phyloP scores from a whole-genome alignment of 106 monocot genomes.

The Allium fistulosum region DNA sequence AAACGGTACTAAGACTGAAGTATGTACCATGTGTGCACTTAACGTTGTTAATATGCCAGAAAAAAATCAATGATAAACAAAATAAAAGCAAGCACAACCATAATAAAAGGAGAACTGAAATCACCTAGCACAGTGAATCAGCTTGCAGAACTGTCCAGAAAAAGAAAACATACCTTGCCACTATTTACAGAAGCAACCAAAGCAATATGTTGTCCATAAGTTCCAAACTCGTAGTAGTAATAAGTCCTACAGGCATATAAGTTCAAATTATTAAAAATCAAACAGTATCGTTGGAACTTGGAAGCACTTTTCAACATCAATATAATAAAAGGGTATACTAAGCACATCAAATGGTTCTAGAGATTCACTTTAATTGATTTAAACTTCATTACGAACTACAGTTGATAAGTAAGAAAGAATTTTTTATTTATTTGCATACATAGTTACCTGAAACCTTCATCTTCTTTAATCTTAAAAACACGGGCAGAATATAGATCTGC shows the following conservation, averaged over 20 bases:
- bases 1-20: too few relatives aligned
- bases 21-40: too few relatives aligned
- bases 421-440: too few relatives aligned
- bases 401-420: neutral
- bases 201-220: constrained; percentile 68
- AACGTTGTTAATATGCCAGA: too few relatives aligned
- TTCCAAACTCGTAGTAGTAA: constrained; percentile 91
- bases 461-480: constrained; percentile 76
- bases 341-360: neutral
- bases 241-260: constrained; percentile 60
- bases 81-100: too few relatives aligned
- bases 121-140: too few relatives aligned
- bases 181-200: constrained; percentile 64
- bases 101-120: too few relatives aligned
- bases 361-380: neutral
- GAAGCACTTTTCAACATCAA: neutral
- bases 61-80: too few relatives aligned
- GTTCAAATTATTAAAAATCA: neutral
- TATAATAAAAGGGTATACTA: neutral
- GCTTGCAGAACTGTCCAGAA: too few relatives aligned
- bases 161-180: constrained; percentile 54
- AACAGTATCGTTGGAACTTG: too few relatives aligned
- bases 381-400: neutral
- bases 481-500: constrained; percentile 75
- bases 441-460: constrained; percentile 64